Evolutionary conservation across 1,284 basidiomycete genomes (phyloP).

Genomic region (Polyporus tsugae): DNA sequence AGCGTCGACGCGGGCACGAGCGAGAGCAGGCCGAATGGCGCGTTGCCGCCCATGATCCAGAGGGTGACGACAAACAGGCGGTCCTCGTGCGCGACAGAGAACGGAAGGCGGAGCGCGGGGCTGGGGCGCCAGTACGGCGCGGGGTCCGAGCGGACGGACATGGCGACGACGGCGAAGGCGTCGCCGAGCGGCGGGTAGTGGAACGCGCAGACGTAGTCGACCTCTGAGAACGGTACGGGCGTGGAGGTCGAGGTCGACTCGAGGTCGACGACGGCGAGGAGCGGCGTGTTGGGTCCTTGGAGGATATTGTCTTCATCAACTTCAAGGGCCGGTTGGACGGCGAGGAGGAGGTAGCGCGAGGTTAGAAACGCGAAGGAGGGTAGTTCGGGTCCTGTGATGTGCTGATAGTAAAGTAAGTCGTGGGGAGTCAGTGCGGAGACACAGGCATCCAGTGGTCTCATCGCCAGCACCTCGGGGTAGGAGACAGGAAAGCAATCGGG

Average conservation of each 20-base stretch:
- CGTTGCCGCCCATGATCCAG: conserved; percentile 41
- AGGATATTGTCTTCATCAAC: conserved; percentile 18
- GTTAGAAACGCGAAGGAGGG: conserved; percentile 56
- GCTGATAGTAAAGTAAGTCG: conserved; percentile 31
- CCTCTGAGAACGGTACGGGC: conserved; percentile 39
- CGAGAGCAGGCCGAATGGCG: conserved; percentile 46
- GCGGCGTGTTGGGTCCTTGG: conserved; percentile 11
- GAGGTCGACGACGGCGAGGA: conserved; percentile 46
- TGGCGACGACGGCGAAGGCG: conserved; percentile 39
- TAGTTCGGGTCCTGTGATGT: conserved; percentile 42
- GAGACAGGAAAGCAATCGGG: too few species aligned
- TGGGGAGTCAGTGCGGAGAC: not conserved
- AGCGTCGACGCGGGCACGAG: conserved; percentile 59
- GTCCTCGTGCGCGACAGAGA: conserved; percentile 53
- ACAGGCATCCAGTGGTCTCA: not conserved
- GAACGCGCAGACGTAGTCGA: conserved; percentile 49
- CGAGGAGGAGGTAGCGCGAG: conserved; percentile 36
- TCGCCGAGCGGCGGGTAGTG: conserved; percentile 47
- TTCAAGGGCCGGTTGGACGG: conserved; percentile 19
- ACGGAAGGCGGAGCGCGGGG: conserved; percentile 50
- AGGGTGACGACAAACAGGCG: conserved; percentile 59
- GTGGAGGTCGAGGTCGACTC: conserved; percentile 29
- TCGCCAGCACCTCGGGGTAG: too few species aligned
- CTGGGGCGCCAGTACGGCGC: conserved; percentile 53
- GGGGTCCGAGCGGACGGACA: conserved; percentile 66